A percentile compares a stretch with the other conserved stretches of the same genome.
Conservation (phyloP, 2,329 filamentous ascomycete species). For the Conoideocrella luteorostrata region DNA sequence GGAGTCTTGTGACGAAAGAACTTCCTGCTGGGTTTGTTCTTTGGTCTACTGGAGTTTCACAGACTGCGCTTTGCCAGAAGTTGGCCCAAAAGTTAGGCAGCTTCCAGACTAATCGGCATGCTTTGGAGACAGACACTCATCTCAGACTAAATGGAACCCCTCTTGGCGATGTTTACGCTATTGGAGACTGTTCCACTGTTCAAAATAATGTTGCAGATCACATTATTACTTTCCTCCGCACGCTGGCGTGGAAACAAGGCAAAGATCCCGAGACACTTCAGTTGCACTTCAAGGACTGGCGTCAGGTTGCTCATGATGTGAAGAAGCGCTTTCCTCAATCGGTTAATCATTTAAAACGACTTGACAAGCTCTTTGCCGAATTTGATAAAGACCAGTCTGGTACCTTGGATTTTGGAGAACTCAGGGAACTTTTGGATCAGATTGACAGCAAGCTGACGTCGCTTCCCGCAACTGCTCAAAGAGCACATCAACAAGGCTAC, state of each 20-base stretch:
- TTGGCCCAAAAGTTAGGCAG: constrained; percentile 71
- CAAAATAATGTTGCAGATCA: constrained; percentile 96
- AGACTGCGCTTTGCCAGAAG: constrained; percentile 71
- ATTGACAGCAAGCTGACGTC: constrained; percentile 95
- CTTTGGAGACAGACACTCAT: constrained; percentile 90
- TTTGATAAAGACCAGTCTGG: constrained; percentile 93
- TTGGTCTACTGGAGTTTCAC: constrained; percentile 94
- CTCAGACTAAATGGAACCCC: constrained; percentile 84
- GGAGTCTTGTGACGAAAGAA: constrained; percentile 76
- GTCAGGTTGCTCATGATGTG: constrained; percentile 73
- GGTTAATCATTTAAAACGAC: constrained; percentile 72
- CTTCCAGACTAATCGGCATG: constrained; percentile 78
- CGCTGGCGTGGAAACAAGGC: constrained; percentile 84
- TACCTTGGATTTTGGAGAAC: constrained; percentile 88
- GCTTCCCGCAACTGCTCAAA: constrained; percentile 89
- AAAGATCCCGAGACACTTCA: constrained; percentile 84
- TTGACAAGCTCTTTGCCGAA: constrained; percentile 84
- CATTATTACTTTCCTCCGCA: constrained; percentile 82
- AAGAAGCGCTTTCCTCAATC: constrained; percentile 89
- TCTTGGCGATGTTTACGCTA: constrained; percentile 89
- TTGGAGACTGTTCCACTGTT: constrained; percentile 92
- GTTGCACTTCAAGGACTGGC: constrained; percentile 84
- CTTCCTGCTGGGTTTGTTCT: constrained; percentile 93
- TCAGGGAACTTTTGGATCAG: constrained; percentile 79
- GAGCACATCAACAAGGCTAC: constrained; percentile 89